Percentiles rank a stretch among this genome's conserved stretches.
phyloP scores from a whole-genome alignment of 768 basidiomycete species.

The Hericium coralloides region DNA sequence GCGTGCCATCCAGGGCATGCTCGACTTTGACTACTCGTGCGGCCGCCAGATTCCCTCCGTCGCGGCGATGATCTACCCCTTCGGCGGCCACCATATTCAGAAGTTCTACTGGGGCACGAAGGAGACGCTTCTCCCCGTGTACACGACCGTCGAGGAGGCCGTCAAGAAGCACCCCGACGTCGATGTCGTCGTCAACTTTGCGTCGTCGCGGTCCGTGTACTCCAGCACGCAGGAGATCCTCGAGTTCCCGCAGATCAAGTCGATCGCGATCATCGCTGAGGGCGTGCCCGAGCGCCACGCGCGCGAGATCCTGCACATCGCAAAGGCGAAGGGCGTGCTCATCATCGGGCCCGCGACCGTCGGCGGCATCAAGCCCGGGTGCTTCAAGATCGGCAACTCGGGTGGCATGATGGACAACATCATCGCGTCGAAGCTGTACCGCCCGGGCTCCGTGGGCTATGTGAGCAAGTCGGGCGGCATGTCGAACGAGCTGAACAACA shows the following conservation, averaged over 20 bases:
- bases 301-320: slow-evolving; percentile 87
- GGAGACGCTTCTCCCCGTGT: slow-evolving; percentile 97
- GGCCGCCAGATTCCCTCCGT: slow-evolving; percentile 86
- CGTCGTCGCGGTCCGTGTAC: slow-evolving; percentile 89
- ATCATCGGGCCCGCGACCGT: slow-evolving; percentile 98
- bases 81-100: slow-evolving; percentile 99
- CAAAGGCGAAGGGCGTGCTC: slow-evolving; percentile 76
- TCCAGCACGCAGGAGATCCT: slow-evolving; percentile 90
- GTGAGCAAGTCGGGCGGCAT: slow-evolving; percentile 99
- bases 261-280: slow-evolving; percentile 93
- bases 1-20: slow-evolving; percentile 96
- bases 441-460: slow-evolving; percentile 94
- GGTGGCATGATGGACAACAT: slow-evolving; percentile 99
- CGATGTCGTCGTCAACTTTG: slow-evolving; percentile 98
- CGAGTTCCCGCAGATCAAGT: slow-evolving; percentile 54
- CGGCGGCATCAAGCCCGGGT: slow-evolving; percentile 98
- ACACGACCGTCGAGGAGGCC: slow-evolving; percentile 86
- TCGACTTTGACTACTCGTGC: slow-evolving; percentile 99
- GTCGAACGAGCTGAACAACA: slow-evolving; percentile 99
- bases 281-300: slow-evolving; percentile 98
- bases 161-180: slow-evolving; percentile 92
- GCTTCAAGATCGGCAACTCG: slow-evolving; percentile 99
- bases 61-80: slow-evolving; percentile 99
- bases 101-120: slow-evolving; percentile 99
- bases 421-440: slow-evolving; percentile 97